Percentiles rank a stretch among this genome's conserved stretches.
phyloP scores from a whole-genome alignment of 441 rosid genomes.

The Omphalea diandra region DNA sequence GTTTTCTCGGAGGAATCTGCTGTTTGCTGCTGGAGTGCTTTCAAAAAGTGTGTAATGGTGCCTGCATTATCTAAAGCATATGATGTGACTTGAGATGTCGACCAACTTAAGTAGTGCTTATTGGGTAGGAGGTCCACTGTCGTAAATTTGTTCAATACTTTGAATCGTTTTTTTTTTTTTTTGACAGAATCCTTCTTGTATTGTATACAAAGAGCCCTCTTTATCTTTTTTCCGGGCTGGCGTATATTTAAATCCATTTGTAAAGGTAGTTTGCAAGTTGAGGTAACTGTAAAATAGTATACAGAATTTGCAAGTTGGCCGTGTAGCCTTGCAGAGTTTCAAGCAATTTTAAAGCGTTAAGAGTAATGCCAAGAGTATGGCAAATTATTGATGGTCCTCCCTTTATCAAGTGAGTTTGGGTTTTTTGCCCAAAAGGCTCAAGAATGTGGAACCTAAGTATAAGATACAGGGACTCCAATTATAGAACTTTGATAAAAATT shows the following conservation, averaged over 20 bases:
- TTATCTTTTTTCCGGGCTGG: background rate
- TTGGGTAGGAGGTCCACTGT: background rate
- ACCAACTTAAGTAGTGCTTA: background rate
- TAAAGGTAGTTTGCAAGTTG: background rate
- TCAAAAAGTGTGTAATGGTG: slow-evolving; percentile 37
- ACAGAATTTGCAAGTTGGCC: too few species aligned
- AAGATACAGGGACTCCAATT: too few species aligned
- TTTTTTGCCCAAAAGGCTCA: too few species aligned
- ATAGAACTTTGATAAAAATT: too few species aligned
- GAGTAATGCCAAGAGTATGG: too few species aligned
- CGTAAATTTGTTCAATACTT: background rate
- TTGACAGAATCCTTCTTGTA: too few species aligned
- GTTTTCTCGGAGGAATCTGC: slow-evolving; percentile 87
- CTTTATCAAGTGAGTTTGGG: too few species aligned
- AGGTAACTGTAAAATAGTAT: background rate
- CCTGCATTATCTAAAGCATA: background rate
- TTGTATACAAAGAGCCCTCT: too few species aligned
- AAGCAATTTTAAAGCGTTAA: too few species aligned
- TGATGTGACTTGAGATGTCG: background rate
- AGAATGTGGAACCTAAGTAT: too few species aligned
- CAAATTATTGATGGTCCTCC: too few species aligned
- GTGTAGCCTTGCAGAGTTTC: background rate
- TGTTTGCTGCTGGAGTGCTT: slow-evolving; percentile 80
- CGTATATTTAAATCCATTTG: background rate
- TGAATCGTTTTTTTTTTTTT: too few species aligned